phyloP scores from a whole-genome alignment of 169 alveolate species.

The Plasmodium ovale region DNA sequence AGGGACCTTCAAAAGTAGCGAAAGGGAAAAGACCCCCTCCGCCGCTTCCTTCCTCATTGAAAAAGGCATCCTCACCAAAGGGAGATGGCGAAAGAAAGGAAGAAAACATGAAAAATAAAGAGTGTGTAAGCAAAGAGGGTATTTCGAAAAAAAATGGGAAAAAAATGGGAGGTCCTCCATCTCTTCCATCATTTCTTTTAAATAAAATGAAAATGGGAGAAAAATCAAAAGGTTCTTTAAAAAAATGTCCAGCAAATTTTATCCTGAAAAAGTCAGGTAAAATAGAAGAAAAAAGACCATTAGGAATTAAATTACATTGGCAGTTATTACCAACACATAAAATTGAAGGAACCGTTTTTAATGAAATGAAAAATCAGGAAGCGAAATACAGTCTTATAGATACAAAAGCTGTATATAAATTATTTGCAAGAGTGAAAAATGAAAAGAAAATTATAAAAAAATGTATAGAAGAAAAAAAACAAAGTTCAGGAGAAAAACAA shows the following conservation, averaged over 20 bases:
- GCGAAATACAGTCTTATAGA: slow-evolving; percentile 68
- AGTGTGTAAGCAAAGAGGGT: neutral
- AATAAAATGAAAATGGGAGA: slow-evolving; percentile 28
- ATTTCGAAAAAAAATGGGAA: slow-evolving; percentile 54
- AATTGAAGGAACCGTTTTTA: slow-evolving; percentile 76
- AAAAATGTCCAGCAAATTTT: slow-evolving; percentile 61
- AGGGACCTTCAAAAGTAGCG: neutral
- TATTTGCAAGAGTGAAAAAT: slow-evolving; percentile 67
- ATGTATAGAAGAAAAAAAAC: slow-evolving; percentile 23
- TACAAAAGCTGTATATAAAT: slow-evolving; percentile 73
- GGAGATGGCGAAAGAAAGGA: neutral
- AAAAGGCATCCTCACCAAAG: neutral
- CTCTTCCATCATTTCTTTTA: slow-evolving; percentile 37
- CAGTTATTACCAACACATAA: slow-evolving; percentile 73
- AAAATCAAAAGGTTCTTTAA: slow-evolving; percentile 27
- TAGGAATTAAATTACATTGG: slow-evolving; percentile 77
- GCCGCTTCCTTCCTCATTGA: slow-evolving; percentile 47
- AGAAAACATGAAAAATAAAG: neutral
- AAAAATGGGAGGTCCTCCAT: slow-evolving; percentile 50
- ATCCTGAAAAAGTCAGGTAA: slow-evolving; percentile 15
- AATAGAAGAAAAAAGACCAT: slow-evolving; percentile 71
- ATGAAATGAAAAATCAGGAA: slow-evolving; percentile 70
- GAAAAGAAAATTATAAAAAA: slow-evolving; percentile 58
- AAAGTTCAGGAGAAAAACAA: slow-evolving; percentile 76
- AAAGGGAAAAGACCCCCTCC: slow-evolving; percentile 58